Evolutionary conservation across 2,329 filamentous ascomycete species (phyloP), one percentile per base, ranked within the genome.

Genomic region (Paraphaeosphaeria minitans): DNA sequence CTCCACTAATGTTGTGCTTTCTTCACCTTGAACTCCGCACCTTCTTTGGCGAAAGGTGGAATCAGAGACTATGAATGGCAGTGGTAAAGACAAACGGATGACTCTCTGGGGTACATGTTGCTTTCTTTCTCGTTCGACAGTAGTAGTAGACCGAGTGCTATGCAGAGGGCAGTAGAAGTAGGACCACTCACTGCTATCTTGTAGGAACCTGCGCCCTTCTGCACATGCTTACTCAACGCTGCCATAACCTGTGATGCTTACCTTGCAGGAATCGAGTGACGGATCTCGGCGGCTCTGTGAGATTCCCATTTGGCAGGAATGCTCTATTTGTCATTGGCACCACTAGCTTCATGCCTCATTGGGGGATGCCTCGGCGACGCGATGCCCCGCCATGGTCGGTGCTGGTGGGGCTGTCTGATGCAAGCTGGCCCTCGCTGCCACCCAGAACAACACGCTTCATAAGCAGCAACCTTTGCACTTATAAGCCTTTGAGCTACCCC

Each of bases 1-100:
- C 96, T 96, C 92, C 92, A 96, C 3, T 89, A 81, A 73, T 92
- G 85, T 73, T 96, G 92, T 0, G 91, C 92, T 19, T 87, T 88
- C 78, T 96, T 96, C 62, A 96, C 92, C 75, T 96, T 96, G 58
- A 82, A 80, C 16, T 80, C 79, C 2, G 92, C 92, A 1, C 87
- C 89, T 71, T 91, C 88, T 24, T 84, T 80, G 4, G 87, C 94
- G 74, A 93, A 96, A 0, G 92, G 92, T 4, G 92, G 92, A 58
- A 84, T 67, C 24, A 79, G 75, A 47, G 79, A 80, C 79, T 10
- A 21, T 66, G 21, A 27, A 27, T 27, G 22, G 12, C 4, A 3
- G 22, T 41, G 53, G 13, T 21, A 33, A 41, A 24, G 29, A 35
- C 3, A 22, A 27, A 16, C 9, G 29, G 19, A 8, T 22, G 27